A percentile compares a stretch with the other conserved stretches of the same genome.
Evolutionary conservation across 202 grass and related monocot species (phyloP).

Genomic region (Panicum hallii): DNA sequence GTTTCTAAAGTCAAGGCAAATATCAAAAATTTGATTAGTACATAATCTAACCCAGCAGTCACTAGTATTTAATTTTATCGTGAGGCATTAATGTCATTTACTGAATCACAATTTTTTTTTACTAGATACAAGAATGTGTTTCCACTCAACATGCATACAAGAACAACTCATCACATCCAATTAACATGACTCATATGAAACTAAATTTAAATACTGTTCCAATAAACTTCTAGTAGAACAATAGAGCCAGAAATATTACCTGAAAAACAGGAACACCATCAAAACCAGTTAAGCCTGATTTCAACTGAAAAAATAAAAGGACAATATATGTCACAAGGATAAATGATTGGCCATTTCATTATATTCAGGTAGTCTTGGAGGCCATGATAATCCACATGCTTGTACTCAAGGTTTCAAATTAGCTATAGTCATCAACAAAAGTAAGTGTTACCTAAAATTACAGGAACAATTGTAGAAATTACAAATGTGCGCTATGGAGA

Average conservation of each 20-base stretch:
- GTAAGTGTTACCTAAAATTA: neutral
- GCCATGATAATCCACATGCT: neutral
- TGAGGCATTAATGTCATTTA: neutral
- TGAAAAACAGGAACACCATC: conserved; percentile 99
- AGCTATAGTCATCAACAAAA: neutral
- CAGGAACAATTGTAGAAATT: conserved; percentile 2
- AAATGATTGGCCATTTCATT: conserved; percentile 3
- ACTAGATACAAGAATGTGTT: neutral
- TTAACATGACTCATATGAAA: neutral
- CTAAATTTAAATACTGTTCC: conserved; percentile 21
- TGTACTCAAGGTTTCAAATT: neutral
- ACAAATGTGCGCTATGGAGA: neutral
- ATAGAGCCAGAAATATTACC: conserved; percentile 52
- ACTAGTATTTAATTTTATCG: neutral
- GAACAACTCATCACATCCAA: neutral
- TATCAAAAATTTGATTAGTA: conserved; percentile 15
- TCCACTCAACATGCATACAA: conserved; percentile 19
- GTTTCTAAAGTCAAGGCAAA: conserved; percentile 14
- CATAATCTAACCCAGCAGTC: neutral
- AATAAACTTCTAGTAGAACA: conserved; percentile 17
- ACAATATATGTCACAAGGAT: conserved; percentile 4
- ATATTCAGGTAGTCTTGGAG: neutral
- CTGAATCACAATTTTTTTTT: neutral
- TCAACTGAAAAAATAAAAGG: conserved; percentile 73
- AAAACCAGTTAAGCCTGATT: conserved; percentile 81